A percentile compares a stretch with the other conserved stretches of the same genome.
Conservation (phyloP, 495 filamentous ascomycete genomes). For the Aspergillus homomorphus region DNA sequence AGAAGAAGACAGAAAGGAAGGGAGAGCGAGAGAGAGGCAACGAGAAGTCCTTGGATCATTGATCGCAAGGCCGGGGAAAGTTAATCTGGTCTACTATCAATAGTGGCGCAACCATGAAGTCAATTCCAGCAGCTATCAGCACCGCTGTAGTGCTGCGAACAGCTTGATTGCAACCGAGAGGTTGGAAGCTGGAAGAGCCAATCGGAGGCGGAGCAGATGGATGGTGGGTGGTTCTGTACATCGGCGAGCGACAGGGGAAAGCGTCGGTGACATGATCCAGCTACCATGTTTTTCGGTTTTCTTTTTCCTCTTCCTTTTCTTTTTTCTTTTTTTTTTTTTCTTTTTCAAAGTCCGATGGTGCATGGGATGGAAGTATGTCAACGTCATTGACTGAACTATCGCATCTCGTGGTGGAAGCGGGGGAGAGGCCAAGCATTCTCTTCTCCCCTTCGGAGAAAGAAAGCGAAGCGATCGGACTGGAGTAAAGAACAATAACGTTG, state of each 20-base stretch:
- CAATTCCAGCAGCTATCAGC: conserved; percentile 8
- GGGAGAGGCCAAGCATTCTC: neutral
- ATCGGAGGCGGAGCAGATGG: no score
- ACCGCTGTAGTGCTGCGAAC: neutral
- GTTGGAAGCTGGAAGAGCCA: neutral
- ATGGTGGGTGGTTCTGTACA: no score
- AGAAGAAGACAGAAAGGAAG: neutral
- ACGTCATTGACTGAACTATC: conserved; percentile 8
- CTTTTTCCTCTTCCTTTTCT: no score
- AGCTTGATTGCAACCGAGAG: neutral
- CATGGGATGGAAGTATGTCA: neutral
- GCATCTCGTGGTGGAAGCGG: neutral
- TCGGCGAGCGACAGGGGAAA: neutral
- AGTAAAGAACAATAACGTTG: neutral
- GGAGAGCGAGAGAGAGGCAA: no score
- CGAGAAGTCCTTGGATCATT: conserved; percentile 11
- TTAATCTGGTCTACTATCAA: conserved; percentile 2
- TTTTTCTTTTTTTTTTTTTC: no score
- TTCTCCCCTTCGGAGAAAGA: neutral
- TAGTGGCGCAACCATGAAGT: conserved; percentile 21
- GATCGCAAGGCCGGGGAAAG: conserved; percentile 5
- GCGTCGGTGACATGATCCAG: neutral
- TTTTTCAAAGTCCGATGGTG: neutral
- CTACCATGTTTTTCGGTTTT: no score
- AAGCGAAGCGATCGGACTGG: neutral